Percentiles rank a stretch among this genome's conserved stretches.
Evolutionary conservation across 2,329 filamentous ascomycete species (phyloP).

Genomic region (Fusarium tjaetaba): DNA sequence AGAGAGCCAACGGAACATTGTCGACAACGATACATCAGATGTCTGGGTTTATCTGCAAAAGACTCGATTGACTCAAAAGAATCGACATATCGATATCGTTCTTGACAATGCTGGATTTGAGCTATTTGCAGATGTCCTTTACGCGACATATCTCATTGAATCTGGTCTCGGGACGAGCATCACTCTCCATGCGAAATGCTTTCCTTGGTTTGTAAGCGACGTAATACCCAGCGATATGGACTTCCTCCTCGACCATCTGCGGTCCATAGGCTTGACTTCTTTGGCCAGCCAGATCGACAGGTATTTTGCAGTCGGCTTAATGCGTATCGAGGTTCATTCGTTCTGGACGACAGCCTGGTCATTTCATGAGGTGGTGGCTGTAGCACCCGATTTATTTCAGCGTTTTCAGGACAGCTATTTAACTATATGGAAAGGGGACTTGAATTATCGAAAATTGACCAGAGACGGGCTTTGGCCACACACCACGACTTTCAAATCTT

Average conservation of each 20-base stretch:
- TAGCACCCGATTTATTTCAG: neutral
- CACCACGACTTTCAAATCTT: neutral
- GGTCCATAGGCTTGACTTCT: neutral
- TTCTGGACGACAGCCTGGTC: conserved; percentile 7
- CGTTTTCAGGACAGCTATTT: neutral
- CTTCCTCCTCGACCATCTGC: neutral
- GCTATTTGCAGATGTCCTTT: conserved; percentile 1
- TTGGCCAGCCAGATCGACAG: neutral
- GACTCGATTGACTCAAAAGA: fast-evolving
- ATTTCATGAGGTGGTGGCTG: neutral
- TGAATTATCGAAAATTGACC: conserved; percentile 14
- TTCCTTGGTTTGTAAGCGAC: conserved; percentile 5
- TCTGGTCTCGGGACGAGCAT: neutral
- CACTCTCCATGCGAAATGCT: neutral
- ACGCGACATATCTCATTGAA: neutral
- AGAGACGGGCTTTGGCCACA: conserved; percentile 6
- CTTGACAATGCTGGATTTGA: conserved; percentile 13
- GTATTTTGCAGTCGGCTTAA: neutral
- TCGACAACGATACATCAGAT: neutral
- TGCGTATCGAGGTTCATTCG: neutral
- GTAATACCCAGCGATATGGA: neutral
- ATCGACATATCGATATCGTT: conserved; percentile 1
- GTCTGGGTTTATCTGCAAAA: neutral
- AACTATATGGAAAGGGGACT: conserved; percentile 11
- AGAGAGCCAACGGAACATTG: neutral